A percentile compares a stretch with the other conserved stretches of the same genome.
Conservation (phyloP, 1,139 yeast species). For the Kodamaea ohmeri region DNA sequence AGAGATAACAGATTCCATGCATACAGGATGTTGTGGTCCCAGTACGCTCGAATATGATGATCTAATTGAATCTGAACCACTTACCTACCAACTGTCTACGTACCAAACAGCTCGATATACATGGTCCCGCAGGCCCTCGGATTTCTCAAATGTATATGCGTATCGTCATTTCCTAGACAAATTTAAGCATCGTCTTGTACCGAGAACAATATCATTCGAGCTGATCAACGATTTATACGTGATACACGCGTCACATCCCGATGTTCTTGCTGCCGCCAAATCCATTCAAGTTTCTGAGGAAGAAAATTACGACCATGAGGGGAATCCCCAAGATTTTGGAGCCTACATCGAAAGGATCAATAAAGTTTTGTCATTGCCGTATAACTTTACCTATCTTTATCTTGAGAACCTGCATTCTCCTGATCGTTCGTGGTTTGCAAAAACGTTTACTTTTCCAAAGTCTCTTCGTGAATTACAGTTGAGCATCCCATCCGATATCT, state of each 20-base stretch:
- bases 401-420: neutral
- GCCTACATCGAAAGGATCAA: neutral
- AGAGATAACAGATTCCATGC: neutral
- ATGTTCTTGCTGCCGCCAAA: neutral
- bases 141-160: neutral
- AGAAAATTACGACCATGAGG: neutral
- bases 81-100: neutral
- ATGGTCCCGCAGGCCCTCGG: neutral
- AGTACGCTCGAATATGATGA: neutral
- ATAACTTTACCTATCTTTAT: neutral
- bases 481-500: neutral
- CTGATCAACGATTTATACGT: slow-evolving; percentile 1
- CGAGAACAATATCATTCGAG: neutral
- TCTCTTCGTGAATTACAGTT: neutral
- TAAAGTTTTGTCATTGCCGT: neutral
- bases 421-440: neutral
- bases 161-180: neutral
- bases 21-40: neutral
- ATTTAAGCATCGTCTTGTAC: neutral
- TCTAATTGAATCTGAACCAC: neutral
- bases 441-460: neutral
- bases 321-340: neutral
- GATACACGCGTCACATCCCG: neutral
- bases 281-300: neutral
- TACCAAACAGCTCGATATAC: neutral